phyloP scores from a whole-genome alignment of 2,329 filamentous ascomycete genomes.

The Fusarium kyushuense region DNA sequence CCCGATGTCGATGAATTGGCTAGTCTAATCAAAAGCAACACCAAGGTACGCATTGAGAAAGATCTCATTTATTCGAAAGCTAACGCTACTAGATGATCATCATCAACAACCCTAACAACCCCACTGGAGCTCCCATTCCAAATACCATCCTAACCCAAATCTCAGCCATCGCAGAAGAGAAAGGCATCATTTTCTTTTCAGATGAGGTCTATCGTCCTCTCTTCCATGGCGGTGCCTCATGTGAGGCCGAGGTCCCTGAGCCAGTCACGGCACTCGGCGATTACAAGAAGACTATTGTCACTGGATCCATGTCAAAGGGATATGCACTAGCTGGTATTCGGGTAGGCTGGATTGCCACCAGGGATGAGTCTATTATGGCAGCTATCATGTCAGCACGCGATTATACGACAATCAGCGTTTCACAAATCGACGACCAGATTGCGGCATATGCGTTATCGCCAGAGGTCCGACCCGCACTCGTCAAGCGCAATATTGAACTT shows the following conservation, averaged over 20 bases:
- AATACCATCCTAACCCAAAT: constrained; percentile 70
- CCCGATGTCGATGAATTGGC: constrained; percentile 76
- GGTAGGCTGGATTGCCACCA: constrained; percentile 83
- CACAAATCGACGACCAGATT: constrained; percentile 81
- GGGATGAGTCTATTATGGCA: constrained; percentile 70
- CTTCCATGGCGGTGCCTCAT: constrained; percentile 73
- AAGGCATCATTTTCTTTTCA: constrained; percentile 74
- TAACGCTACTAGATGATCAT: constrained; percentile 57
- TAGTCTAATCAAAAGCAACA: constrained; percentile 73
- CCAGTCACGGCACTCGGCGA: constrained; percentile 68
- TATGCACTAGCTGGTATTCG: constrained; percentile 86
- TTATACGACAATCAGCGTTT: constrained; percentile 89
- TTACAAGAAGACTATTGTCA: constrained; percentile 75
- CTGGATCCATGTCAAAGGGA: constrained; percentile 86
- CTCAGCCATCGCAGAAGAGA: constrained; percentile 70
- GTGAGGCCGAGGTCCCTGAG: constrained; percentile 67
- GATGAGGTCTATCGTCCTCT: constrained; percentile 90
- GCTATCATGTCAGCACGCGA: constrained; percentile 74
- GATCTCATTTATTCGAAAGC: too few species aligned
- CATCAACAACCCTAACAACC: constrained; percentile 82
- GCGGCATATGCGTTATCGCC: constrained; percentile 78
- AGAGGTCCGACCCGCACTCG: constrained; percentile 55
- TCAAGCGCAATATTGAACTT: constrained; percentile 69
- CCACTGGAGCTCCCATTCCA: constrained; percentile 78
- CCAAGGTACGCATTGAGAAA: constrained; percentile 64